Conservation (phyloP, 164 flowering plant species). For the Chimonanthus praecox region DNA sequence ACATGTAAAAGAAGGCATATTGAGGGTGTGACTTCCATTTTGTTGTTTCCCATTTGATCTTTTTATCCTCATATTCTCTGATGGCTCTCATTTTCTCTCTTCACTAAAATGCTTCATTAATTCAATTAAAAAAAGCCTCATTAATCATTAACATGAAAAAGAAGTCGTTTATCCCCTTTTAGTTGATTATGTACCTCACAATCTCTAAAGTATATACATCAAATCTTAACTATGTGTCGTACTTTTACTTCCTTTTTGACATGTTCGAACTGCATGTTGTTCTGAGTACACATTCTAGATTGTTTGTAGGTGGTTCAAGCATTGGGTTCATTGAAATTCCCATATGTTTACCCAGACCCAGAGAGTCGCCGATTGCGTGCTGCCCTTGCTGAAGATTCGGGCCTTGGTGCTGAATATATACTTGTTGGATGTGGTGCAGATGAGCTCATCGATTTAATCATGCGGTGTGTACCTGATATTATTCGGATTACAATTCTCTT, state of each 20-base stretch:
- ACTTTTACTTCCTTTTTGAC: not conserved
- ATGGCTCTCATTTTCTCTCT: not conserved
- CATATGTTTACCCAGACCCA: constrained; percentile 93
- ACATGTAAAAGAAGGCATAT: not conserved
- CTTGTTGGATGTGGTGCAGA: constrained; percentile 99
- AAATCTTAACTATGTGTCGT: not conserved
- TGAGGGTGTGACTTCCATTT: not conserved
- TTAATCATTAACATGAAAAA: too few species aligned
- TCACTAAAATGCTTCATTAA: not conserved
- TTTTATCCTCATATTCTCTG: not conserved
- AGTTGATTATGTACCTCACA: not conserved
- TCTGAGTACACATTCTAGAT: constrained; percentile 26
- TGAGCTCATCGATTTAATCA: constrained; percentile 93
- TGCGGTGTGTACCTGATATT: constrained; percentile 48
- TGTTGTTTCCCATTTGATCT: not conserved
- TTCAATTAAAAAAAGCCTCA: too few species aligned
- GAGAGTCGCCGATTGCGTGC: constrained; percentile 82
- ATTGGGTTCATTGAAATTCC: constrained; percentile 73
- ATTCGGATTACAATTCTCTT: not conserved
- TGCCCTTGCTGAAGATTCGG: constrained; percentile 94
- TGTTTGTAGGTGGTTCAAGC: constrained; percentile 79
- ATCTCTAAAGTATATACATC: not conserved
- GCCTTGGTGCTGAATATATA: constrained; percentile 80
- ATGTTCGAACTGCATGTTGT: constrained; percentile 6
- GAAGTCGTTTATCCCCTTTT: too few species aligned